Percentiles rank a stretch among this genome's conserved stretches.
phyloP scores from a whole-genome alignment of 306 rosid genomes.

The Hippophae tibetana region DNA sequence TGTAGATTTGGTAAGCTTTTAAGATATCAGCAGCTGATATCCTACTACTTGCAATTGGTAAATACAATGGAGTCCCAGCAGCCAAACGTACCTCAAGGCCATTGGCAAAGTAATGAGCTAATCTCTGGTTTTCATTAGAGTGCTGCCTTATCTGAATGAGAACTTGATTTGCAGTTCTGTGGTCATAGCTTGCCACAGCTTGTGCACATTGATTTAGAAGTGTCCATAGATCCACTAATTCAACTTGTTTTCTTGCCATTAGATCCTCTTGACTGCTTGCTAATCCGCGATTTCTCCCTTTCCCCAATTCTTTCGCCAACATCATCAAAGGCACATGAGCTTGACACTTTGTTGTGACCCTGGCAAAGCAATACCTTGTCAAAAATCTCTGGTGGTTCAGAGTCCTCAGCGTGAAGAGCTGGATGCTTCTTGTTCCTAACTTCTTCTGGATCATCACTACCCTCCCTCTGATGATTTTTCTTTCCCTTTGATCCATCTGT shows the following conservation, averaged over 20 bases:
- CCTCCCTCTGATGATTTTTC: constrained; percentile 21
- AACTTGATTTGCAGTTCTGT: constrained; percentile 39
- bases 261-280: background rate
- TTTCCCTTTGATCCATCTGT: constrained; percentile 13
- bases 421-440: constrained; percentile 25
- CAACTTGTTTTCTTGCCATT: constrained; percentile 14
- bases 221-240: constrained; percentile 44
- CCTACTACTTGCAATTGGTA: background rate
- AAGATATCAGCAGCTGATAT: constrained; percentile 43
- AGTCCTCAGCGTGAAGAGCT: constrained; percentile 19
- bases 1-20: constrained; percentile 45
- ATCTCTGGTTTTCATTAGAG: constrained; percentile 57
- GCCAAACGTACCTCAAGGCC: constrained; percentile 55
- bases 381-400: constrained; percentile 19
- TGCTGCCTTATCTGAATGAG: constrained; percentile 54
- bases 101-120: constrained; percentile 58
- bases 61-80: constrained; percentile 36
- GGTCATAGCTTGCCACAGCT: constrained; percentile 54
- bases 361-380: constrained; percentile 34
- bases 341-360: constrained; percentile 1
- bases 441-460: constrained; percentile 13
- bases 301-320: background rate
- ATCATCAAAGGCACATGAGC: constrained; percentile 5
- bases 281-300: constrained; percentile 4
- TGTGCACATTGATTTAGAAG: constrained; percentile 69